phyloP scores from a whole-genome alignment of 495 filamentous ascomycete genomes.

The Annulohypoxylon nitens region DNA sequence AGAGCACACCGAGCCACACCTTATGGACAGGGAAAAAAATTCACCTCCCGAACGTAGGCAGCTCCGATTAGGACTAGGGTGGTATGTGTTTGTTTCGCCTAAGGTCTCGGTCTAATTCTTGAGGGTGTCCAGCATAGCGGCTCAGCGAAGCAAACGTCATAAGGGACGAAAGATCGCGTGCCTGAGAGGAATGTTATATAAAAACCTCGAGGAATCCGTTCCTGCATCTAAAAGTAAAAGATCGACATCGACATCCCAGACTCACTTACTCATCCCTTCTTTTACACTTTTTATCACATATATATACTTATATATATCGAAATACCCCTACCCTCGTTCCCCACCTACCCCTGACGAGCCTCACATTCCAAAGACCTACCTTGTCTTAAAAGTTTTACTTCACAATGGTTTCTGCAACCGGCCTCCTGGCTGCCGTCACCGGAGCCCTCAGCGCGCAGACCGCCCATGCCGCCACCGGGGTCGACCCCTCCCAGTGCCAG shows the following conservation, averaged over 20 bases:
- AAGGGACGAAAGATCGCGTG: background rate
- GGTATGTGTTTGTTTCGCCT: constrained; percentile 11
- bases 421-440: background rate
- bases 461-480: background rate
- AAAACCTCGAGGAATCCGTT: constrained; percentile 6
- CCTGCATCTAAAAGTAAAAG: background rate
- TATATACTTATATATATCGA: background rate
- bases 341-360: constrained; percentile 5
- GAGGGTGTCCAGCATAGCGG: background rate
- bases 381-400: background rate
- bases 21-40: background rate
- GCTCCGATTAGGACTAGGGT: constrained; percentile 2
- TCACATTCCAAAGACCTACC: constrained; percentile 1
- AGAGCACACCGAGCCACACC: background rate
- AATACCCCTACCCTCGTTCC: background rate
- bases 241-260: background rate
- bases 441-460: constrained; percentile 3
- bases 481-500: constrained; percentile 52
- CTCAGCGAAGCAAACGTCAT: constrained; percentile 25
- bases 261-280: constrained; percentile 1
- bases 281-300: background rate
- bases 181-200: constrained; percentile 11
- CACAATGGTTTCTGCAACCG: constrained; percentile 26
- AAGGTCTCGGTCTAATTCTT: constrained; percentile 23
- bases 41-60: background rate